These are phyloP conservation scores for Oldenlandia corymbosa DNA, from an alignment of 257 asterid genomes.

Conservation along the genomic window DNA sequence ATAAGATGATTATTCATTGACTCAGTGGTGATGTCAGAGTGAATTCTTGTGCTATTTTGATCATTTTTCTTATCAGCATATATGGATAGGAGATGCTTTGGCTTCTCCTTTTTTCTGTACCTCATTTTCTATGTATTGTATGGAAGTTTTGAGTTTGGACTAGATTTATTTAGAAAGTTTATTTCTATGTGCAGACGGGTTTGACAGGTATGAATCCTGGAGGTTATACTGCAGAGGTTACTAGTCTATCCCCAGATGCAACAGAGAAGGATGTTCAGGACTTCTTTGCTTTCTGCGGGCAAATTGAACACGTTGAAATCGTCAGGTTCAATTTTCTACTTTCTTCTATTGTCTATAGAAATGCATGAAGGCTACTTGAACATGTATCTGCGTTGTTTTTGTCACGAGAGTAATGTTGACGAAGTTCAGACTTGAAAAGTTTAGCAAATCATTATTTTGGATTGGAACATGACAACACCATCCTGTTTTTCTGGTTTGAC, in stretches of 20 bases:
- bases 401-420: not conserved
- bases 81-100: not conserved
- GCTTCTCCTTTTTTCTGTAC: not conserved
- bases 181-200: slow-evolving; percentile 12
- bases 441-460: not conserved
- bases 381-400: not conserved
- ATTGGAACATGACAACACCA: not conserved
- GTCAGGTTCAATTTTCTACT: slow-evolving; percentile 46
- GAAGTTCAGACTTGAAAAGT: not conserved
- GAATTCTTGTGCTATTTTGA: not conserved
- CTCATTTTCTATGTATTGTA: not conserved
- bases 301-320: slow-evolving; percentile 79
- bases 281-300: slow-evolving; percentile 87
- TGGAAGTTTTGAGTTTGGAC: not conserved
- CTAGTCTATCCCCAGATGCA: slow-evolving; percentile 64
- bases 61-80: too few species aligned
- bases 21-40: too few species aligned
- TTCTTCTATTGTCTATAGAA: not conserved
- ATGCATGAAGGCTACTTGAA: not conserved
- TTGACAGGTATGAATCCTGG: slow-evolving; percentile 52
- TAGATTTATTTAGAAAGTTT: not conserved
- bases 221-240: slow-evolving; percentile 76
- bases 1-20: not conserved
- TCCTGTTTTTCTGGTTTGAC: not conserved
- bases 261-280: slow-evolving; percentile 77